Evolutionary conservation across 805 yeast genomes (phyloP), one percentile per base, ranked within the genome.

Genomic region (Suhomyces vadensis): DNA sequence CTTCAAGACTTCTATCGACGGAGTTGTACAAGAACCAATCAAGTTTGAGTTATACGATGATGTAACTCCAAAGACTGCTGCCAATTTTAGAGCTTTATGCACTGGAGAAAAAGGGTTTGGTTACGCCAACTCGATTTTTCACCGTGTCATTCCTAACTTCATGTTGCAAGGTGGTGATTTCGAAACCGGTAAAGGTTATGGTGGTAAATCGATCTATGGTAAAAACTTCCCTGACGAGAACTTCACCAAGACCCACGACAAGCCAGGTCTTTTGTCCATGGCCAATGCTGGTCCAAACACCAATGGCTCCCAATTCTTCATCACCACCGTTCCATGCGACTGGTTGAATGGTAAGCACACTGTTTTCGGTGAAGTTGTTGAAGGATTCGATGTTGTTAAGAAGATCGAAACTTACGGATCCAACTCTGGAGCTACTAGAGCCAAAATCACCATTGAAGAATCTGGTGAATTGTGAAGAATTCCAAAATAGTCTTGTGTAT

Each of bases 61-160:
- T 44, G 85, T 76, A 58, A 74, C 69, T 25, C 92, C 92, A 69
- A 84, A 84, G 77, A 85, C 91, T 41, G 77, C 87, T 55, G 89
- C 83, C 69, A 85, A 85, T 71, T 85, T 85, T 79, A 79, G 87
- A 74, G 89, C 90, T 45, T 69, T 85, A 57, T 80, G 85, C 65
- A 85, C 96, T 51, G 96, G 97, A 58, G 96, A 88, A 76, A 86
- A 89, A 80, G 98, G 97, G 50, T 87, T 74, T 61, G 96, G 96
- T 49, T 90, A 83, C 81, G 83, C 83, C 65, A 79, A 77, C 60
- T 87, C 95, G 39, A 75, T 83, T 54, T 91, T 92, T 94, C 97
- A 91, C 88, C 85, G 97, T 77, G 95, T 91, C 54, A 90, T 90
- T 63, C 97, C 97, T 54, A 83, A 86, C 69, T 91, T 91, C 78